Evolutionary conservation across 1,284 basidiomycete genomes (phyloP).

Genomic region (Trametes sp.): DNA sequence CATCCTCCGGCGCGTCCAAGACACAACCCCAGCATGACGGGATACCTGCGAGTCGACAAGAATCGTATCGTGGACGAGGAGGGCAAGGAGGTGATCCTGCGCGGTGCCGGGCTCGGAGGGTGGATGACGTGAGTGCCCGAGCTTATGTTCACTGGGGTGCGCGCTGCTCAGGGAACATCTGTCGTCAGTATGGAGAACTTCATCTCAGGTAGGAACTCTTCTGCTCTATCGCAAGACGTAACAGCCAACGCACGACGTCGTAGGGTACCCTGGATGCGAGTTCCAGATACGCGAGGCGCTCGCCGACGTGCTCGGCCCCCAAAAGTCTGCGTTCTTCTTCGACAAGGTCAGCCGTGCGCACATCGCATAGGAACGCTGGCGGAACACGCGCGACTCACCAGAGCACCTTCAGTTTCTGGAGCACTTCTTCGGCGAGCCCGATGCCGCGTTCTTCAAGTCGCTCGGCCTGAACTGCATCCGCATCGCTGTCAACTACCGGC

Average conservation of each 20-base stretch:
- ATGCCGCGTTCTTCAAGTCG: constrained; percentile 73
- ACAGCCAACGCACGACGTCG: not conserved
- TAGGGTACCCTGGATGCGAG: constrained; percentile 67
- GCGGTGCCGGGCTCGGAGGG: constrained; percentile 74
- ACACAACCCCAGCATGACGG: constrained; percentile 15
- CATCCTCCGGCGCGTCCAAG: constrained; percentile 37
- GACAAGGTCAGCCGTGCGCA: constrained; percentile 59
- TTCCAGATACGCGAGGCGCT: constrained; percentile 74
- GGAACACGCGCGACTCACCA: constrained; percentile 4
- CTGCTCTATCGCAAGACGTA: constrained; percentile 5
- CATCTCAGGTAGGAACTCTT: constrained; percentile 51
- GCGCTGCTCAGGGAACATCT: not conserved
- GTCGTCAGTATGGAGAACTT: constrained; percentile 66
- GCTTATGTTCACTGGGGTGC: not conserved
- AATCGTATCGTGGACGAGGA: constrained; percentile 56
- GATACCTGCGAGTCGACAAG: constrained; percentile 17
- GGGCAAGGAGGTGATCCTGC: constrained; percentile 63
- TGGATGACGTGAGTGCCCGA: constrained; percentile 68
- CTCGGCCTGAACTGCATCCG: constrained; percentile 79
- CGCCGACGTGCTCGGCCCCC: constrained; percentile 65
- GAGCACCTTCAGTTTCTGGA: constrained; percentile 62
- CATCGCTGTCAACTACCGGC: constrained; percentile 70
- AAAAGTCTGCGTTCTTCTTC: constrained; percentile 81
- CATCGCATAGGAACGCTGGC: constrained; percentile 10
- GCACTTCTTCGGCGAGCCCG: constrained; percentile 76